Evolutionary conservation across 2,329 filamentous ascomycete genomes (phyloP).

Genomic region (Aspergillus glaucus): DNA sequence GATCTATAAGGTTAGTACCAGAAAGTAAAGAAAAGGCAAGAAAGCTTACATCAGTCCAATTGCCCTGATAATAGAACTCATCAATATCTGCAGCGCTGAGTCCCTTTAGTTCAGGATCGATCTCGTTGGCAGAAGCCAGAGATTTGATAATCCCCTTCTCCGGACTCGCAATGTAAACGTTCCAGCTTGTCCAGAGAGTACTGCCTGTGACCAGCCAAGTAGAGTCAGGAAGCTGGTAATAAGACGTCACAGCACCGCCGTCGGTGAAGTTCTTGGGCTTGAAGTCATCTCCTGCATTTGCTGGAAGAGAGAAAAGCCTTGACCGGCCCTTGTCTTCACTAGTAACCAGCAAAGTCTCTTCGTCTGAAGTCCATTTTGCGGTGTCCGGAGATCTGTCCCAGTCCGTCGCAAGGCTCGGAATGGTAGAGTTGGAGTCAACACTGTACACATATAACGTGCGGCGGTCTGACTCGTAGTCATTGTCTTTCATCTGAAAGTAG

Average conservation of each 20-base stretch:
- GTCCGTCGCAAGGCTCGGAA: conserved; percentile 32
- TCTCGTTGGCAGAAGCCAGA: conserved; percentile 32
- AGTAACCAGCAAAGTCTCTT: conserved; percentile 62
- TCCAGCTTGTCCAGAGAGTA: conserved; percentile 31
- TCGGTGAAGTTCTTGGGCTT: conserved; percentile 33
- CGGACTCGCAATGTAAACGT: conserved; percentile 28
- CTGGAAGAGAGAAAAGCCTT: conserved; percentile 30
- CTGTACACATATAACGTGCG: conserved; percentile 40
- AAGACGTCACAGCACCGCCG: conserved; percentile 23
- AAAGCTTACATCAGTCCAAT: conserved; percentile 27
- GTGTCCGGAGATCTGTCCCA: conserved; percentile 51
- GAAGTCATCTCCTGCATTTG: conserved; percentile 25
- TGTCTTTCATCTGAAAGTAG: conserved; percentile 71
- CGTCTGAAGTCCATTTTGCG: conserved; percentile 47
- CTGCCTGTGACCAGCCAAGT: conserved; percentile 28
- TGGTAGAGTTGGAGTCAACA: conserved; percentile 26
- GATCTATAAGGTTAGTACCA: conserved; percentile 22
- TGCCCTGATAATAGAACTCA: conserved; percentile 34
- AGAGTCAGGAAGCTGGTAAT: conserved; percentile 24
- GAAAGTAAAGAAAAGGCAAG: not conserved
- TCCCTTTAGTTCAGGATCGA: conserved; percentile 33
- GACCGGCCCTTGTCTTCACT: conserved; percentile 63
- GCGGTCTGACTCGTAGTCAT: conserved; percentile 77
- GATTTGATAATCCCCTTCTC: conserved; percentile 19
- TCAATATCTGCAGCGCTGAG: conserved; percentile 29